phyloP scores from a whole-genome alignment of 1,139 yeast species.

The Pneumocystis oryctolagi region DNA sequence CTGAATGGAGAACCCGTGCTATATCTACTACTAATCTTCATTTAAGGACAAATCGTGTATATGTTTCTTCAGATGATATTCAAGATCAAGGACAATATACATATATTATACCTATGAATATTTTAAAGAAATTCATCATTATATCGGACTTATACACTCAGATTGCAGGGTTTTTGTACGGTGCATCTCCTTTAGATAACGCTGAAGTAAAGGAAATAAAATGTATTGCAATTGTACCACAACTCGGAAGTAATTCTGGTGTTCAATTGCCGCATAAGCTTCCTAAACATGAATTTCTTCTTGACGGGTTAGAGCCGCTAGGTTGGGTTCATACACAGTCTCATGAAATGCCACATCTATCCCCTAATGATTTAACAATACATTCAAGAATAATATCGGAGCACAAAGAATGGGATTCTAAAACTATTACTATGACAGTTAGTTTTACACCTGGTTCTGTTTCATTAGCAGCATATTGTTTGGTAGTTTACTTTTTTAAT shows the following conservation, averaged over 20 bases:
- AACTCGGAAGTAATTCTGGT: conserved; percentile 56
- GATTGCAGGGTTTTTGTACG: conserved; percentile 69
- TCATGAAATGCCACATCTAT: conserved; percentile 44
- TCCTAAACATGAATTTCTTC: conserved; percentile 20
- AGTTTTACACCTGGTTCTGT: conserved; percentile 76
- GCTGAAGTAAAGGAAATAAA: conserved; percentile 60
- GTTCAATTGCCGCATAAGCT: conserved; percentile 35
- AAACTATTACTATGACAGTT: conserved; percentile 46
- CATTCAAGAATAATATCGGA: conserved; percentile 35
- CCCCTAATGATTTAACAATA: conserved; percentile 57
- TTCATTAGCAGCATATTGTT: conserved; percentile 50
- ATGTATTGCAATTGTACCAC: conserved; percentile 73
- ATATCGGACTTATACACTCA: conserved; percentile 72
- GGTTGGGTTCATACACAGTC: conserved; percentile 35
- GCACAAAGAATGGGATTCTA: conserved; percentile 26
- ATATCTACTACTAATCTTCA: conserved; percentile 62
- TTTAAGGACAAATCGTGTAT: conserved; percentile 61
- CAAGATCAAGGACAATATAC: conserved; percentile 45
- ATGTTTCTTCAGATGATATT: conserved; percentile 45
- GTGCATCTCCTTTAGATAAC: conserved; percentile 58
- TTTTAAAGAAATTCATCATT: conserved; percentile 61
- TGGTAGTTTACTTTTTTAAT: conserved; percentile 19
- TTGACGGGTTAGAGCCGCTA: conserved; percentile 26
- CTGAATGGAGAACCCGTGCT: conserved; percentile 87
- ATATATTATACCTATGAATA: conserved; percentile 66